phyloP scores from a whole-genome alignment of 78 protist genomes.

The slime mould (Dictyostelium discoideum) region DNA sequence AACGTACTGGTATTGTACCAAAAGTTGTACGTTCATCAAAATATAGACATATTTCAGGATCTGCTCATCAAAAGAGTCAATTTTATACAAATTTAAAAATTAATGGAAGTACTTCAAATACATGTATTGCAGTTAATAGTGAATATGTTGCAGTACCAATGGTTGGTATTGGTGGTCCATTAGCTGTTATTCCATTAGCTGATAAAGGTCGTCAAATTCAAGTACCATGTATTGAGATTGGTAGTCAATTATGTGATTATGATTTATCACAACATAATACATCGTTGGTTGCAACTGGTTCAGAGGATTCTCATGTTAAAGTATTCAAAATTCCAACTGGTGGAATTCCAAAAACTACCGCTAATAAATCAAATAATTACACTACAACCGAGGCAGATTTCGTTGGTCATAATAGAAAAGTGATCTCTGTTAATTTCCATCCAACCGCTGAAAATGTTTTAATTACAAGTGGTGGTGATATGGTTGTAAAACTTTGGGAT shows the following conservation, averaged over 20 bases:
- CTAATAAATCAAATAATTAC: constrained; percentile 26
- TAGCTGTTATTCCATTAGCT: constrained; percentile 64
- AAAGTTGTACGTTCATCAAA: constrained; percentile 80
- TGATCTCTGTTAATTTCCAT: constrained; percentile 79
- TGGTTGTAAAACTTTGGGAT: constrained; percentile 90
- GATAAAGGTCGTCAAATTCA: constrained; percentile 66
- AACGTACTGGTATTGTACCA: constrained; percentile 70
- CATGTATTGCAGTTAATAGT: constrained; percentile 73
- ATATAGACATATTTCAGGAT: constrained; percentile 68
- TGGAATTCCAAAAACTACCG: constrained; percentile 57
- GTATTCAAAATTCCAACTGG: constrained; percentile 79
- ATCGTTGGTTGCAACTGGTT: constrained; percentile 71
- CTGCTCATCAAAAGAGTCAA: constrained; percentile 54
- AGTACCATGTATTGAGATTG: constrained; percentile 82
- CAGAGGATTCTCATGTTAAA: constrained; percentile 76
- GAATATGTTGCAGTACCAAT: constrained; percentile 76
- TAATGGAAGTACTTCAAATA: constrained; percentile 35
- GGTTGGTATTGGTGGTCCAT: constrained; percentile 83
- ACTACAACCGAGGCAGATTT: constrained; percentile 15
- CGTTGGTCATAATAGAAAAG: constrained; percentile 89
- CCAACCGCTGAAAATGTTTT: constrained; percentile 89
- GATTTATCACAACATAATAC: constrained; percentile 65
- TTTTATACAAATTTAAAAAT: constrained; percentile 74
- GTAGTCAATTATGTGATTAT: constrained; percentile 59
- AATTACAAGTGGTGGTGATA: constrained; percentile 66